A percentile compares a stretch with the other conserved stretches of the same genome.
phyloP scores from a whole-genome alignment of 768 basidiomycete genomes.

The Naganishia kalamii region DNA sequence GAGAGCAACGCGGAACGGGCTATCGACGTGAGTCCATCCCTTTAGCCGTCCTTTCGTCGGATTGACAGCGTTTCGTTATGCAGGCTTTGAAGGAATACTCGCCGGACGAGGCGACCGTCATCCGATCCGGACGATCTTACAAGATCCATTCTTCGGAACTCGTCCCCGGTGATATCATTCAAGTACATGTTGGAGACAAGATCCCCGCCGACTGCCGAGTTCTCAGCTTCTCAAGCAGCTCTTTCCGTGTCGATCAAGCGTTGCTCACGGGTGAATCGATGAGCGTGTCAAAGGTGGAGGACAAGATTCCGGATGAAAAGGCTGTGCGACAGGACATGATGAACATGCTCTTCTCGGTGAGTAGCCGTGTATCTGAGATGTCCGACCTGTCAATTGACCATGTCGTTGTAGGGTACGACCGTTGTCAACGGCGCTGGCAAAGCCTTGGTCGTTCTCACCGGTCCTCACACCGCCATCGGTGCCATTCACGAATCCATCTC shows the following conservation, averaged over 20 bases:
- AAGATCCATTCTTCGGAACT: slow-evolving; percentile 80
- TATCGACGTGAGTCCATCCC: slow-evolving; percentile 74
- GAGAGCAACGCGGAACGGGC: slow-evolving; percentile 94
- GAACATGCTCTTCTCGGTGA: slow-evolving; percentile 88
- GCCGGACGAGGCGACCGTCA: slow-evolving; percentile 87
- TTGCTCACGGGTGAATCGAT: slow-evolving; percentile 90
- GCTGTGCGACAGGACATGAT: slow-evolving; percentile 98
- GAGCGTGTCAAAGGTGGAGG: slow-evolving; percentile 74
- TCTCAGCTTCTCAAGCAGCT: slow-evolving; percentile 80
- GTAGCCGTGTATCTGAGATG: slow-evolving; percentile 32
- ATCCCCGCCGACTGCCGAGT: slow-evolving; percentile 91
- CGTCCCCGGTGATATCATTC: slow-evolving; percentile 89
- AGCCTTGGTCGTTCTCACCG: slow-evolving; percentile 82
- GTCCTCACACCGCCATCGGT: slow-evolving; percentile 82
- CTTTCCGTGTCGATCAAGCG: slow-evolving; percentile 91
- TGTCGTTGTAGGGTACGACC: slow-evolving; percentile 67
- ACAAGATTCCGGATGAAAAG: slow-evolving; percentile 60
- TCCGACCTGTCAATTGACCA: neutral
- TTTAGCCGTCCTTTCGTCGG: neutral
- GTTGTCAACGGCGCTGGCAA: slow-evolving; percentile 86
- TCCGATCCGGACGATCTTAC: slow-evolving; percentile 63
- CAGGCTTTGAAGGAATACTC: slow-evolving; percentile 96
- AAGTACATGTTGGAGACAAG: slow-evolving; percentile 87
- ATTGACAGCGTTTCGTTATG: neutral
- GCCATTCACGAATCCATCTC: slow-evolving; percentile 96